These are phyloP conservation scores for Haplosporangium sp. DNA, from an alignment of 371 early-diverging fungal species.

Conservation along the genomic window DNA sequence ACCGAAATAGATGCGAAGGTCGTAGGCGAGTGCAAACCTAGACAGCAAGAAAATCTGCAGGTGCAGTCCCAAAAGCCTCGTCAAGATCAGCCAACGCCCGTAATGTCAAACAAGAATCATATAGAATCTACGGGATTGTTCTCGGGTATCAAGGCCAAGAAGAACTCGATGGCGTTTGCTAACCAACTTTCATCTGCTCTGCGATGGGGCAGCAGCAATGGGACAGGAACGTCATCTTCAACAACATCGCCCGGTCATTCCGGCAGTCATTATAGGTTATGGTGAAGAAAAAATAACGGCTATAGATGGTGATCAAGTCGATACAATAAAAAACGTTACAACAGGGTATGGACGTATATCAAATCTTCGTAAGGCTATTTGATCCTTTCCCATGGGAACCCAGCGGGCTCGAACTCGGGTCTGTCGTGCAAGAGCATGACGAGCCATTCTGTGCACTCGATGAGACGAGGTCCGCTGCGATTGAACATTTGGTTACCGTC, in stretches of 20 bases:
- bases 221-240: background rate
- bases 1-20: no score
- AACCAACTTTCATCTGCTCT: background rate
- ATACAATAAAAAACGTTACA: no score
- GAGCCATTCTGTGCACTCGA: conserved; percentile 74
- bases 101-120: no score
- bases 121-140: no score
- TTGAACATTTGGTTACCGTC: conserved; percentile 72
- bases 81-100: no score
- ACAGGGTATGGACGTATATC: no score
- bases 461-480: conserved; percentile 66
- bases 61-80: no score
- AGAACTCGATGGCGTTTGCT: no score
- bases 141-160: no score
- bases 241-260: background rate
- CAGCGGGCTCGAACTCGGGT: conserved; percentile 49
- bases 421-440: conserved; percentile 79
- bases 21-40: no score
- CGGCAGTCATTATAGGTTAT: conserved; percentile 3
- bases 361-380: conserved; percentile 16
- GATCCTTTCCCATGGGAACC: conserved; percentile 53
- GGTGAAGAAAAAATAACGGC: background rate
- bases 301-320: no score
- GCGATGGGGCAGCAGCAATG: background rate
- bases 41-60: no score